These are phyloP conservation scores for Phytopythium ostracodes DNA, from an alignment of 352 stramenopile species.

Conservation along the genomic window DNA sequence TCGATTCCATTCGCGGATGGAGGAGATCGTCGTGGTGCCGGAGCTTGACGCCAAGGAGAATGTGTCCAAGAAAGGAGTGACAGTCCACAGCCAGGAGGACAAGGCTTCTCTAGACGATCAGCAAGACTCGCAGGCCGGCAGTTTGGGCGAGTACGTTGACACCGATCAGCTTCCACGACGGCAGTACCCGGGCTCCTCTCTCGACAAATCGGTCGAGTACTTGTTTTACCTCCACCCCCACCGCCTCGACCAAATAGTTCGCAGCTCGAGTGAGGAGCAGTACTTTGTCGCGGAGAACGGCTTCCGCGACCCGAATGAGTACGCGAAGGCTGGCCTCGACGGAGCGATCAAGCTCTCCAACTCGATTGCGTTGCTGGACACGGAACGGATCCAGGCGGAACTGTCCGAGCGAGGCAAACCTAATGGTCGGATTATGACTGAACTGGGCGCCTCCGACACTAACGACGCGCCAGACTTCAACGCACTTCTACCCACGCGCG, in stretches of 20 bases:
- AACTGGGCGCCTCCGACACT: too few relatives aligned
- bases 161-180: conserved; percentile 1
- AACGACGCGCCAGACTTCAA: not conserved
- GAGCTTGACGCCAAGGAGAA: conserved; percentile 71
- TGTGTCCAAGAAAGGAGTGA: conserved; percentile 76
- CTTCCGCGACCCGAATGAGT: conserved; percentile 51
- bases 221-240: conserved; percentile 70
- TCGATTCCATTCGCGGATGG: conserved; percentile 81
- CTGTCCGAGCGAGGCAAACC: not conserved
- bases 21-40: conserved; percentile 60
- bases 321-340: conserved; percentile 43
- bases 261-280: conserved; percentile 40
- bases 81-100: conserved; percentile 31
- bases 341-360: conserved; percentile 72
- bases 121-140: conserved; percentile 3
- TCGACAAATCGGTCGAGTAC: conserved; percentile 75
- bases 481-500: conserved; percentile 18
- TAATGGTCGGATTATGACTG: not conserved
- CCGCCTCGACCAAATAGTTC: conserved; percentile 32
- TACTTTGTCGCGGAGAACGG: conserved; percentile 63
- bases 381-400: conserved; percentile 18
- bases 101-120: not conserved
- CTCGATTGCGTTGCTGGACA: conserved; percentile 61
- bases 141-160: conserved; percentile 1
- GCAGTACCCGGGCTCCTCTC: conserved; percentile 17